phyloP scores from a whole-genome alignment of 2,329 filamentous ascomycete genomes.

The Xylariomycetidae sp. region DNA sequence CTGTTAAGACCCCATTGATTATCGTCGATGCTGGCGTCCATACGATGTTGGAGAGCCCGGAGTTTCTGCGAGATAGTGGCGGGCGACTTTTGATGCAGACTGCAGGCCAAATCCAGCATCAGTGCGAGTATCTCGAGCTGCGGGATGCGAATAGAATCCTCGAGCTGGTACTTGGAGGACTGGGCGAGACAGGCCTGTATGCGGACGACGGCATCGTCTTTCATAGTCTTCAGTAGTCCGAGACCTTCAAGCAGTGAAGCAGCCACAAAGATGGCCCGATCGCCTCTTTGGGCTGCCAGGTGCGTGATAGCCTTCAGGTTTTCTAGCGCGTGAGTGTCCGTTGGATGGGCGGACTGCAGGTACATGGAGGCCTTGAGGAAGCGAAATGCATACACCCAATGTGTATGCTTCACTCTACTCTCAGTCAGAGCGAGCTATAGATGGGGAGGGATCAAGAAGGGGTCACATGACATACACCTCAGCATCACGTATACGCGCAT shows the following conservation, averaged over 20 bases:
- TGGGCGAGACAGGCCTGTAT: constrained; percentile 72
- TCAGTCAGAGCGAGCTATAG: constrained; percentile 13
- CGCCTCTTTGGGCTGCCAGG: constrained; percentile 55
- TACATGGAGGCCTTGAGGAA: constrained; percentile 68
- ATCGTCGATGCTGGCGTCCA: constrained; percentile 51
- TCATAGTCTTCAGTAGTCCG: constrained; percentile 59
- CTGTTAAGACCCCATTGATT: constrained; percentile 42
- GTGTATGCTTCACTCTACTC: constrained; percentile 52
- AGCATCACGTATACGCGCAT: constrained; percentile 64
- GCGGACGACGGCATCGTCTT: constrained; percentile 62
- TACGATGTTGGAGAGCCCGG: constrained; percentile 52
- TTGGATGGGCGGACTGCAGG: constrained; percentile 54
- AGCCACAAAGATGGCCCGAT: constrained; percentile 61
- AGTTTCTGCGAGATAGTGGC: constrained; percentile 57
- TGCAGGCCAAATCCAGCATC: constrained; percentile 66
- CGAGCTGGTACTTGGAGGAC: constrained; percentile 65
- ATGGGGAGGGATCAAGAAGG: not conserved
- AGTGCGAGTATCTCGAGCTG: constrained; percentile 64
- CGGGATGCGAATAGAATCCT: constrained; percentile 57
- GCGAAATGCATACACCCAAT: constrained; percentile 75
- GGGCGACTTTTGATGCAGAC: constrained; percentile 58
- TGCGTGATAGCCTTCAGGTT: constrained; percentile 61
- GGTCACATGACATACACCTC: constrained; percentile 47
- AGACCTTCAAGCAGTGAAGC: constrained; percentile 66
- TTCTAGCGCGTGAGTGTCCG: constrained; percentile 61